Conservation (phyloP, 768 basidiomycete species). For the Coprinopsis strossmayeri region DNA sequence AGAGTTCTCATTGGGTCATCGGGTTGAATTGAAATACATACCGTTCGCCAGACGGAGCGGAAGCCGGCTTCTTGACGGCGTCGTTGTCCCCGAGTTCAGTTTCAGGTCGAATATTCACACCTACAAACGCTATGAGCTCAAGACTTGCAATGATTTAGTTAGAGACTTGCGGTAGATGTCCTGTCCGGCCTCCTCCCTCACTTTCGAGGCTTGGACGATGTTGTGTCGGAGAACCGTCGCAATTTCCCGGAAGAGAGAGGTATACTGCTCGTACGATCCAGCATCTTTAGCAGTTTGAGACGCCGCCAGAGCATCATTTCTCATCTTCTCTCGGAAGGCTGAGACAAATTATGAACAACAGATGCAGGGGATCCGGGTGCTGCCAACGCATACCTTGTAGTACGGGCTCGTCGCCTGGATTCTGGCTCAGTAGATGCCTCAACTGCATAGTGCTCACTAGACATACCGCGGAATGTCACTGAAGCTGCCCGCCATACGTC, state of each 20-base stretch:
- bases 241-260: slow-evolving; percentile 60
- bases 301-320: slow-evolving; percentile 44
- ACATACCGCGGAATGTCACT: slow-evolving; percentile 57
- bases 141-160: background rate
- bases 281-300: slow-evolving; percentile 35
- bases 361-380: background rate
- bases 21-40: slow-evolving; percentile 13
- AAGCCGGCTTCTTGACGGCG: slow-evolving; percentile 59
- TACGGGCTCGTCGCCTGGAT: slow-evolving; percentile 49
- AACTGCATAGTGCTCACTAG: background rate
- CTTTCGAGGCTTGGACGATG: slow-evolving; percentile 71
- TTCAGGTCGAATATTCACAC: slow-evolving; percentile 64
- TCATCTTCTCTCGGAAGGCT: slow-evolving; percentile 75
- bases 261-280: slow-evolving; percentile 43
- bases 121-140: slow-evolving; percentile 29
- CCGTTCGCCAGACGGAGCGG: slow-evolving; percentile 34
- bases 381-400: slow-evolving; percentile 36
- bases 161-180: slow-evolving; percentile 53
- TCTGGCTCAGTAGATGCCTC: slow-evolving; percentile 1
- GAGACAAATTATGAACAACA: too few relatives aligned
- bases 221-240: slow-evolving; percentile 73
- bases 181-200: slow-evolving; percentile 26
- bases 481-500: slow-evolving; percentile 61
- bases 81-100: slow-evolving; percentile 88
- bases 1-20: slow-evolving; percentile 16